These are phyloP conservation scores for Aureobasidium sp. DNA, from an alignment of 2,329 filamentous ascomycete genomes.

Conservation along the genomic window DNA sequence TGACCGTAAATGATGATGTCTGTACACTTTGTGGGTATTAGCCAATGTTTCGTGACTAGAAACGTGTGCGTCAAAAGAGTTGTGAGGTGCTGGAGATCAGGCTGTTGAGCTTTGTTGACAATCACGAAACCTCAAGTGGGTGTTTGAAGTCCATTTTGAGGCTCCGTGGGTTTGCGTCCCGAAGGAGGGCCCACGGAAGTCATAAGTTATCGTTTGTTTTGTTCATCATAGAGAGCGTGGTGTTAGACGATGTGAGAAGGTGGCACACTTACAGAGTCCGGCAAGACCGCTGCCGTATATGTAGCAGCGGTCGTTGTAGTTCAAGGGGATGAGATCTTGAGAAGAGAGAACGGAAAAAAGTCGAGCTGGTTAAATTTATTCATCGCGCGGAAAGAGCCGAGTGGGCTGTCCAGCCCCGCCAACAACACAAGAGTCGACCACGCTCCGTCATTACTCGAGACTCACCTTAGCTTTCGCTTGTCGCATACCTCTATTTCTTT, in stretches of 20 bases:
- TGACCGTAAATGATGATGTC: not conserved
- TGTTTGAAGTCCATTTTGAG: constrained; percentile 27
- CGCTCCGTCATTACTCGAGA: constrained; percentile 3
- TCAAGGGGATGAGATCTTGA: not conserved
- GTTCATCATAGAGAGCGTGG: constrained; percentile 6
- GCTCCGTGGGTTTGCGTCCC: constrained; percentile 11
- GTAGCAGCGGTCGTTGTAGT: not conserved
- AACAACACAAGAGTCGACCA: constrained; percentile 3
- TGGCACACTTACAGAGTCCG: constrained; percentile 9
- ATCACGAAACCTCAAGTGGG: constrained; percentile 23
- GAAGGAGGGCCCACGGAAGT: constrained; percentile 6
- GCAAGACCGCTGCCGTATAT: not conserved
- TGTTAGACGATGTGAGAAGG: not conserved
- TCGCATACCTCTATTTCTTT: constrained; percentile 7
- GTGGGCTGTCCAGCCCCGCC: constrained; percentile 9
- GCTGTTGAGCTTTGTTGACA: constrained; percentile 48
- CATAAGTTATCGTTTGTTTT: constrained; percentile 15
- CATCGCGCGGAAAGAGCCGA: not conserved
- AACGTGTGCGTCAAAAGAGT: not conserved
- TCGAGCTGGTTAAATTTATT: not conserved
- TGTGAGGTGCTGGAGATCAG: constrained; percentile 32
- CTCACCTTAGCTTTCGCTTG: constrained; percentile 2
- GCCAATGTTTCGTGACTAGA: not conserved
- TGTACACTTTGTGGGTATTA: constrained; percentile 5
- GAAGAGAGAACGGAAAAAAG: not conserved